Percentiles rank a stretch among this genome's conserved stretches.
These are phyloP conservation scores for Saccharata proteae DNA, from an alignment of 2,329 filamentous ascomycete species.

Conservation along the genomic window DNA sequence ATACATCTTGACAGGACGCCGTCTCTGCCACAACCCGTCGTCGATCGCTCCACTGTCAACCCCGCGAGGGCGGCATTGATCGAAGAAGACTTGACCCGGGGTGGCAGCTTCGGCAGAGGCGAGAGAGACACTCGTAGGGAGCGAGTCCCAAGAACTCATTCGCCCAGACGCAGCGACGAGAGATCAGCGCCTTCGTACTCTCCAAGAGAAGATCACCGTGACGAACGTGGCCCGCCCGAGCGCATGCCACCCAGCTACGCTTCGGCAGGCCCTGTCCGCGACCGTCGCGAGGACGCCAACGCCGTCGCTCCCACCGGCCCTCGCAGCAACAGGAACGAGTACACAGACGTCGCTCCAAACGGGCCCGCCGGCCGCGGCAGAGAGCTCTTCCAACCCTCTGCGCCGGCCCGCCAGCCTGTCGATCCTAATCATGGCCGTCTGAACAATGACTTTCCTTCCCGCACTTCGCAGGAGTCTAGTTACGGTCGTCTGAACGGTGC, in stretches of 20 bases:
- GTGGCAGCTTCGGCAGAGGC: slow-evolving; percentile 17
- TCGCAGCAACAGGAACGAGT: slow-evolving; percentile 27
- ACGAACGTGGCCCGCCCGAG: slow-evolving; percentile 17
- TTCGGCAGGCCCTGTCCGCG: slow-evolving; percentile 21
- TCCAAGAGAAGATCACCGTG: slow-evolving; percentile 18
- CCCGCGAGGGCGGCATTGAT: slow-evolving; percentile 33
- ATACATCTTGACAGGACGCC: slow-evolving; percentile 4
- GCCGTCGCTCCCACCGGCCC: slow-evolving; percentile 41
- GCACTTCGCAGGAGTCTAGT: slow-evolving; percentile 32
- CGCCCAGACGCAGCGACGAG: slow-evolving; percentile 19
- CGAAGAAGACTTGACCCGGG: slow-evolving; percentile 17
- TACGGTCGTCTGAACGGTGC: slow-evolving; percentile 37
- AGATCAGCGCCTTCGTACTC: slow-evolving; percentile 15
- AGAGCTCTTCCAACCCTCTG: slow-evolving; percentile 28
- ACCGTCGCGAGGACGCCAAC: slow-evolving; percentile 26
- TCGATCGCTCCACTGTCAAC: slow-evolving; percentile 20
- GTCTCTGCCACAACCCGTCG: neutral
- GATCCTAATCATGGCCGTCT: slow-evolving; percentile 37
- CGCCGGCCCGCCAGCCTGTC: slow-evolving; percentile 19
- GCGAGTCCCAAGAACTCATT: slow-evolving; percentile 18
- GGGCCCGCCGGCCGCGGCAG: slow-evolving; percentile 16
- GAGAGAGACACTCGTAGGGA: slow-evolving; percentile 18
- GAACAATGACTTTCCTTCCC: slow-evolving; percentile 26
- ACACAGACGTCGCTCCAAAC: slow-evolving; percentile 9
- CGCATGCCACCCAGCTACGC: slow-evolving; percentile 13